Conservation (phyloP, 257 asterid species). For the Scutellaria barbata region DNA sequence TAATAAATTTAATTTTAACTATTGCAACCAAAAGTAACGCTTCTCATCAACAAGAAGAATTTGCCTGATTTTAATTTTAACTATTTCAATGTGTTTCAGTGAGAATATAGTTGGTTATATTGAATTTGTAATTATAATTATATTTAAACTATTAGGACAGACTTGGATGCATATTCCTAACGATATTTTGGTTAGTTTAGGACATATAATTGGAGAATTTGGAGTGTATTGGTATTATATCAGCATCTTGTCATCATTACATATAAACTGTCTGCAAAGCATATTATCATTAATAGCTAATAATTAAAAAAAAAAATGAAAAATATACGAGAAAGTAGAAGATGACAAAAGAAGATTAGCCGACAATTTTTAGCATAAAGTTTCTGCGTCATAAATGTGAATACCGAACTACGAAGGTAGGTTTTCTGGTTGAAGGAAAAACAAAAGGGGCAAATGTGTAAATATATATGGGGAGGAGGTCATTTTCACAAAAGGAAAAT, state of each 20-base stretch:
- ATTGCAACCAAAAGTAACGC: too few species aligned
- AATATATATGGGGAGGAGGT: too few species aligned
- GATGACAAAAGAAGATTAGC: not conserved
- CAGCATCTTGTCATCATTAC: conserved; percentile 25
- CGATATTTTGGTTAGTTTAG: not conserved
- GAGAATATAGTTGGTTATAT: too few species aligned
- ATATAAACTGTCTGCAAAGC: not conserved
- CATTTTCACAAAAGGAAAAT: too few species aligned
- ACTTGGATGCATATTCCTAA: not conserved
- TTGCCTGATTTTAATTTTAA: too few species aligned
- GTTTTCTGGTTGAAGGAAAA: not conserved
- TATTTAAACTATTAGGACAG: too few species aligned
- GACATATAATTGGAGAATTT: not conserved
- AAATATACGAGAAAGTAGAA: not conserved
- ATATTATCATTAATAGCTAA: not conserved
- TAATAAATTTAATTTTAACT: too few species aligned
- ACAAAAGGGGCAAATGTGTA: too few species aligned
- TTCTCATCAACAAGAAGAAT: too few species aligned
- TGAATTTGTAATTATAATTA: too few species aligned
- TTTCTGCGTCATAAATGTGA: conserved; percentile 31
- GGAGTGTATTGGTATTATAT: not conserved
- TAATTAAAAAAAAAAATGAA: not conserved
- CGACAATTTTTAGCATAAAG: conserved; percentile 18
- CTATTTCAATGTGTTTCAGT: too few species aligned
- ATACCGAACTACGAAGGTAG: not conserved